Evolutionary conservation across 257 asterid genomes (phyloP).

Genomic region (Solanum neorickii): DNA sequence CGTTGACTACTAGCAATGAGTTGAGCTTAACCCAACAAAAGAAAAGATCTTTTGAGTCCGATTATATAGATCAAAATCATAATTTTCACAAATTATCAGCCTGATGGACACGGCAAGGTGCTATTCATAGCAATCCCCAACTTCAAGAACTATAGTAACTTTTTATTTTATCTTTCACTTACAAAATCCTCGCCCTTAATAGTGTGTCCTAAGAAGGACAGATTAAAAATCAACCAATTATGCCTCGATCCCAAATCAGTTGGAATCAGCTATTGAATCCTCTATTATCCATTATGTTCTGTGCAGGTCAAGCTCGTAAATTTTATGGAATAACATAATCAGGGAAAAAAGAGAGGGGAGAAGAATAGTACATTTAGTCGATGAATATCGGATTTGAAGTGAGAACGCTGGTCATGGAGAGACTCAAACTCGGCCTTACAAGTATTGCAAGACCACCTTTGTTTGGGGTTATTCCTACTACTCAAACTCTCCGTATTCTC

Average conservation of each 20-base stretch:
- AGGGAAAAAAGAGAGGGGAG: neutral
- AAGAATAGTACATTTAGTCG: slow-evolving; percentile 58
- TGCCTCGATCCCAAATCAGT: neutral
- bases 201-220: neutral
- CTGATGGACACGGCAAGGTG: neutral
- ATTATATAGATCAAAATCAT: neutral
- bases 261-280: neutral
- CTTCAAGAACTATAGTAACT: neutral
- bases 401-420: slow-evolving; percentile 78
- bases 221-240: neutral
- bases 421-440: slow-evolving; percentile 91
- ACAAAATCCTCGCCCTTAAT: neutral
- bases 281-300: neutral
- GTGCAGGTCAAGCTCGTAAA: neutral
- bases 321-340: neutral
- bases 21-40: neutral
- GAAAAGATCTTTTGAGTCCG: neutral
- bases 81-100: neutral
- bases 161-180: neutral
- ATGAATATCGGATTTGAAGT: slow-evolving; percentile 90
- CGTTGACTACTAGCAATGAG: neutral
- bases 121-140: neutral
- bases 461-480: slow-evolving; percentile 18
- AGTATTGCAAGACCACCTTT: slow-evolving; percentile 88
- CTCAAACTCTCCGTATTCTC: slow-evolving; percentile 1